Conservation (phyloP, 768 basidiomycete species). For the Amanita polypyramis region DNA sequence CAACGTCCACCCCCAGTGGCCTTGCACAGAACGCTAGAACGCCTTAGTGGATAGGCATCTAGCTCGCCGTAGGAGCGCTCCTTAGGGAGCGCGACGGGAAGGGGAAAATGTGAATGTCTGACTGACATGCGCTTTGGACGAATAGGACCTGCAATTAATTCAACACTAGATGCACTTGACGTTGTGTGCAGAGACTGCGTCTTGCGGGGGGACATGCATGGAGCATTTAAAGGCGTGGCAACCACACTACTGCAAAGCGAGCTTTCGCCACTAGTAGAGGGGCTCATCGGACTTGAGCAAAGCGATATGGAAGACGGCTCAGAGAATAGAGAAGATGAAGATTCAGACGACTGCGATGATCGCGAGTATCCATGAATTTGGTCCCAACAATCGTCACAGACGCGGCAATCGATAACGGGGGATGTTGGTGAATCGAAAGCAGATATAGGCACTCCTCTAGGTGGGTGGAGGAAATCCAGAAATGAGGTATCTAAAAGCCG, state of each 20-base stretch:
- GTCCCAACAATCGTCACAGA: conserved; percentile 72
- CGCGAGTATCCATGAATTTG: conserved; percentile 53
- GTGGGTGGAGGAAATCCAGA: conserved; percentile 62
- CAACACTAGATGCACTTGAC: conserved; percentile 24
- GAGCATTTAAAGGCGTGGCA: conserved; percentile 16
- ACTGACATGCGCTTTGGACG: conserved; percentile 24
- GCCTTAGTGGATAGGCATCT: conserved; percentile 62
- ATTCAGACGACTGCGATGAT: conserved; percentile 30
- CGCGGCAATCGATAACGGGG: conserved; percentile 46
- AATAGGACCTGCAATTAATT: conserved; percentile 11
- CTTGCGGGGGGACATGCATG: conserved; percentile 19
- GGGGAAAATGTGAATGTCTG: conserved; percentile 25
- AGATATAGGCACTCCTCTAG: conserved; percentile 51
- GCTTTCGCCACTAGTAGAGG: conserved; percentile 21
- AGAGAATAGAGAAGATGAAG: conserved; percentile 14
- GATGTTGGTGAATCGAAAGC: conserved; percentile 48
- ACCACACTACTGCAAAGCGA: conserved; percentile 22
- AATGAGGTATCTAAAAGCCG: conserved; percentile 64
- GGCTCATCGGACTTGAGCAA: conserved; percentile 27
- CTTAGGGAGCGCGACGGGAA: conserved; percentile 22
- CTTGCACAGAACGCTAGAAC: conserved; percentile 62
- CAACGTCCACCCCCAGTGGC: conserved; percentile 73
- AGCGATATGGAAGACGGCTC: conserved; percentile 22
- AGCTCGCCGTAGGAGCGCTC: conserved; percentile 58
- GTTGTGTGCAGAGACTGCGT: conserved; percentile 21